Conservation (phyloP, 2,329 filamentous ascomycete genomes). For the Acephala macrosclerotiorum region DNA sequence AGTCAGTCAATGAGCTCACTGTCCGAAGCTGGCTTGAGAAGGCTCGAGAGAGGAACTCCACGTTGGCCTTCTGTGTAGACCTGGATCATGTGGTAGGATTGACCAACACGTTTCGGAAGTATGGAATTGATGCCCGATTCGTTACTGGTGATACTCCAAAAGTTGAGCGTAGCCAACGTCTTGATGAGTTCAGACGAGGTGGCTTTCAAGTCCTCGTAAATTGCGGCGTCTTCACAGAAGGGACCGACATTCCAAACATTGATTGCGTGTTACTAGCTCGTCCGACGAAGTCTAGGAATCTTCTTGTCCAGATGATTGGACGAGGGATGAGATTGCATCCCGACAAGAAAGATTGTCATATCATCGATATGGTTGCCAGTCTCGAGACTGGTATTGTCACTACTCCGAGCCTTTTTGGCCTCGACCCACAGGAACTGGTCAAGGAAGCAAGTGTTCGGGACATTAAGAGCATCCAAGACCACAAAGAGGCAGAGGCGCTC, state of each 20-base stretch:
- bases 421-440: conserved; percentile 83
- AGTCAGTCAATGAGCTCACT: conserved; percentile 81
- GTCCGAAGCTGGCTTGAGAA: conserved; percentile 87
- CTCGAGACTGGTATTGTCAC: conserved; percentile 86
- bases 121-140: conserved; percentile 83
- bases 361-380: conserved; percentile 95
- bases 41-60: conserved; percentile 77
- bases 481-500: conserved; percentile 53
- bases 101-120: conserved; percentile 76
- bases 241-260: conserved; percentile 96
- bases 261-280: conserved; percentile 90
- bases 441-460: conserved; percentile 68
- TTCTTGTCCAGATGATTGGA: conserved; percentile 97
- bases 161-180: conserved; percentile 69
- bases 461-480: conserved; percentile 62
- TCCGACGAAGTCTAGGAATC: conserved; percentile 90
- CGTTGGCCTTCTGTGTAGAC: conserved; percentile 94
- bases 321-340: conserved; percentile 85
- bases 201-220: conserved; percentile 91
- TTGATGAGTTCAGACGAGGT: conserved; percentile 78
- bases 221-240: conserved; percentile 96
- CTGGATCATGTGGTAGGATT: conserved; percentile 80
- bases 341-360: conserved; percentile 86
- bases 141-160: conserved; percentile 85
- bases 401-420: conserved; percentile 89